phyloP scores from a whole-genome alignment of 306 rosid genomes.

The Quercus glauca region DNA sequence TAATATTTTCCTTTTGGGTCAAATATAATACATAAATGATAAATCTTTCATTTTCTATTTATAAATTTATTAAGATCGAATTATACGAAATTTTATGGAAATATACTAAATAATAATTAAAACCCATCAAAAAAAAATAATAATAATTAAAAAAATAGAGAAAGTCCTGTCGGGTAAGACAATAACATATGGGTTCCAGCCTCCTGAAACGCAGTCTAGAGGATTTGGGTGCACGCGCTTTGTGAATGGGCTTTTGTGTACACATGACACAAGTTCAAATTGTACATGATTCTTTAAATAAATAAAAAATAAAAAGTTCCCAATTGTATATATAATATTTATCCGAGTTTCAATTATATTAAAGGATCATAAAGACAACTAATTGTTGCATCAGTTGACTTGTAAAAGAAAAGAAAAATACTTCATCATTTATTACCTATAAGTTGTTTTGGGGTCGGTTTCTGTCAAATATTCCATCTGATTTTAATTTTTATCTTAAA shows the following conservation, averaged over 20 bases:
- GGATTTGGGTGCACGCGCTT: conserved; percentile 9
- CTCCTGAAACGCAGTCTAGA: background rate
- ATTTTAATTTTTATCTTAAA: no score
- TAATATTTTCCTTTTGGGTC: no score
- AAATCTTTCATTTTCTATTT: background rate
- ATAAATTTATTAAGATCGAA: background rate
- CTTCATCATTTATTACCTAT: no score
- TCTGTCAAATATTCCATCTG: no score
- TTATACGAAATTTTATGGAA: background rate
- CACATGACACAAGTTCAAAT: background rate
- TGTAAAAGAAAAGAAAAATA: background rate
- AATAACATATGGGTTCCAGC: conserved; percentile 4
- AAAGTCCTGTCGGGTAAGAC: background rate
- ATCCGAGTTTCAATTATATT: no score
- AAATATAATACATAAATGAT: no score
- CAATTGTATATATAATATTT: no score
- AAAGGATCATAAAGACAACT: background rate
- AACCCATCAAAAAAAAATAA: no score
- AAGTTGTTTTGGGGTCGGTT: no score
- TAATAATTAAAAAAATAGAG: background rate
- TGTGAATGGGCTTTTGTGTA: background rate
- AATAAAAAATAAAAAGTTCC: no score
- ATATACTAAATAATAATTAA: background rate
- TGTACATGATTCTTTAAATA: no score
- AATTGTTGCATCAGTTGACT: background rate